Evolutionary conservation across 1,284 basidiomycete genomes (phyloP).

Genomic region (Ganoderma lucidum): DNA sequence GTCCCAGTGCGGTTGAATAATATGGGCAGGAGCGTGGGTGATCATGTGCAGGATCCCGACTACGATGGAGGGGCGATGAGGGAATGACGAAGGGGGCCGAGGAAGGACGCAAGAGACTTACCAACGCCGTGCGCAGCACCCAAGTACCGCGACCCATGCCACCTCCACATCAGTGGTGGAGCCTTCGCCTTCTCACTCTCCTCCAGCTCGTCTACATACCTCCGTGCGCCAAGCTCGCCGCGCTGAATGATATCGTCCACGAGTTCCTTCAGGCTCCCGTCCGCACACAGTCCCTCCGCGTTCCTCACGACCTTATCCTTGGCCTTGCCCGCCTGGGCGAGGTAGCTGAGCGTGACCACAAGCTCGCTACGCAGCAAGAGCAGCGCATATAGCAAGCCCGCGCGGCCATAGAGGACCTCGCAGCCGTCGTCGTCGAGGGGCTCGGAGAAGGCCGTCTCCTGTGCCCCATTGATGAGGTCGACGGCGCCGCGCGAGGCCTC

Average conservation of each 20-base stretch:
- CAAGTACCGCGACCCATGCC: conserved; percentile 61
- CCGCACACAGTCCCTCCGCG: conserved; percentile 30
- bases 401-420: conserved; percentile 65
- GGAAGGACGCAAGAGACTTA: conserved; percentile 37
- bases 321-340: conserved; percentile 20
- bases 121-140: conserved; percentile 65
- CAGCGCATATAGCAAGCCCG: conserved; percentile 60
- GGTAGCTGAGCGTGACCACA: conserved; percentile 25
- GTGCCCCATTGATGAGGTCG: conserved; percentile 34
- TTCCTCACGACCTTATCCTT: conserved; percentile 29
- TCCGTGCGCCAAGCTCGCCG: conserved; percentile 50
- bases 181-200: conserved; percentile 26
- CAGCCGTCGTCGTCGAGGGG: conserved; percentile 49
- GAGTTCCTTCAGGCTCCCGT: conserved; percentile 38
- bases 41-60: conserved; percentile 62
- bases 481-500: conserved; percentile 34
- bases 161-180: conserved; percentile 63
- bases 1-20: conserved; percentile 48
- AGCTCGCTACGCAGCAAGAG: conserved; percentile 48
- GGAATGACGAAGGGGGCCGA: too few relatives aligned
- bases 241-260: conserved; percentile 55
- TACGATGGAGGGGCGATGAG: conserved; percentile 27
- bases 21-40: conserved; percentile 48
- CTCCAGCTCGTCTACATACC: conserved; percentile 40
- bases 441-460: conserved; percentile 33